These are phyloP conservation scores for Scenedesmus sp. DNA, from an alignment of 163 green algal genomes.

Conservation along the genomic window DNA sequence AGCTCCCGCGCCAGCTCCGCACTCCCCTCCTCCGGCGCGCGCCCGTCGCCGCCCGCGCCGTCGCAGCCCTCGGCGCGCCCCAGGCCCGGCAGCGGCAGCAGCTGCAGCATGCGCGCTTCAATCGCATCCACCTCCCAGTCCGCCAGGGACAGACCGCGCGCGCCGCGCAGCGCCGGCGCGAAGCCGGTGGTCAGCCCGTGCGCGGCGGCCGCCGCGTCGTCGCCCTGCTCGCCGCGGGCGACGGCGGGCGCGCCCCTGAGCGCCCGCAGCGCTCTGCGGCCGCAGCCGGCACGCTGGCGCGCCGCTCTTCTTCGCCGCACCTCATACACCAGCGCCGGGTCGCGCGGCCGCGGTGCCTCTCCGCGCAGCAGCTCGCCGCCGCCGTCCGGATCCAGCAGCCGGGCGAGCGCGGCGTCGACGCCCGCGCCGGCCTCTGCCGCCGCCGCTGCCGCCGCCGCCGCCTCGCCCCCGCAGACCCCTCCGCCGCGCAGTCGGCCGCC, in stretches of 20 bases:
- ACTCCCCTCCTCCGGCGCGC: background rate
- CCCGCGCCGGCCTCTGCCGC: background rate
- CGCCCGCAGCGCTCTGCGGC: no score
- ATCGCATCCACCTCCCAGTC: conserved; percentile 53
- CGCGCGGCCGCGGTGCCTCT: background rate
- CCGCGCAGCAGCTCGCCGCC: conserved; percentile 3
- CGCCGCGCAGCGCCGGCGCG: background rate
- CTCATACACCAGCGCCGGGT: conserved; percentile 15
- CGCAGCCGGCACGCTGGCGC: no score
- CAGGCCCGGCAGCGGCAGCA: conserved; percentile 51
- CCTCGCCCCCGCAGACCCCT: no score
- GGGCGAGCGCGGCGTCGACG: background rate
- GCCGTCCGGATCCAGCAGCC: background rate
- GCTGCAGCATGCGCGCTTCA: conserved; percentile 56
- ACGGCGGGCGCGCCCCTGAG: no score
- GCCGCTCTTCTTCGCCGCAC: no score
- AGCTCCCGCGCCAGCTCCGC: conserved; percentile 39
- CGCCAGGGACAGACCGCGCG: background rate
- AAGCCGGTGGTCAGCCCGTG: conserved; percentile 31
- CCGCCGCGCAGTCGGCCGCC: background rate
- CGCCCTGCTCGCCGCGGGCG: no score
- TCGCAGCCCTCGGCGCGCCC: background rate
- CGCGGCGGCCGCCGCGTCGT: conserved; percentile 22
- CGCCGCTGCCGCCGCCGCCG: background rate
- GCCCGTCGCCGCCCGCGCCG: background rate